Evolutionary conservation across 2,329 filamentous ascomycete genomes (phyloP).

Genomic region (Phyllosticta ampelicida): DNA sequence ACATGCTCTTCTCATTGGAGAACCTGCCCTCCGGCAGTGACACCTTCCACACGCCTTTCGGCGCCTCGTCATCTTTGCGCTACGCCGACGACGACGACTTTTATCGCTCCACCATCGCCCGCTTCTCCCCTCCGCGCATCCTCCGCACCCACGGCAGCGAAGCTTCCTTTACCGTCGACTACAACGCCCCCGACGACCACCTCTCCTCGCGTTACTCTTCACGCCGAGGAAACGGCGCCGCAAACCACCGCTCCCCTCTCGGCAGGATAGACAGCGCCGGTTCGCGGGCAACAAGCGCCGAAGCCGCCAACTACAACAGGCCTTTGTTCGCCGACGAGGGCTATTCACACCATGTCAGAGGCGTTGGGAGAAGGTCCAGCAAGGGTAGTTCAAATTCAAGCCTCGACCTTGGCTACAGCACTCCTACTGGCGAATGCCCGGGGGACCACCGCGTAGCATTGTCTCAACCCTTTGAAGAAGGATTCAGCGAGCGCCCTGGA

Average conservation of each 20-base stretch:
- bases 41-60: constrained; percentile 19
- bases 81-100: constrained; percentile 31
- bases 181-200: constrained; percentile 20
- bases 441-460: constrained; percentile 32
- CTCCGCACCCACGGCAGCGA: constrained; percentile 47
- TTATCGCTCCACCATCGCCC: constrained; percentile 25
- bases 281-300: constrained; percentile 1
- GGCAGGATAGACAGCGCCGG: constrained; percentile 20
- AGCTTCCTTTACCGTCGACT: constrained; percentile 48
- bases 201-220: constrained; percentile 32
- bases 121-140: constrained; percentile 21
- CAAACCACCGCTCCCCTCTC: constrained; percentile 43
- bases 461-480: constrained; percentile 66
- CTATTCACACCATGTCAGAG: constrained; percentile 22
- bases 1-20: constrained; percentile 89
- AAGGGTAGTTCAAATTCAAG: constrained; percentile 61
- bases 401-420: constrained; percentile 52
- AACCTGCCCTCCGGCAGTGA: constrained; percentile 43
- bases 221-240: constrained; percentile 61
- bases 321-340: constrained; percentile 20
- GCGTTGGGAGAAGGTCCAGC: constrained; percentile 51
- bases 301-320: constrained; percentile 9
- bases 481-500: constrained; percentile 17
- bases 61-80: constrained; percentile 27
- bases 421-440: constrained; percentile 38